A percentile compares a stretch with the other conserved stretches of the same genome.
Evolutionary conservation across 2,329 filamentous ascomycete species (phyloP).

Genomic region (Coniella vitis): DNA sequence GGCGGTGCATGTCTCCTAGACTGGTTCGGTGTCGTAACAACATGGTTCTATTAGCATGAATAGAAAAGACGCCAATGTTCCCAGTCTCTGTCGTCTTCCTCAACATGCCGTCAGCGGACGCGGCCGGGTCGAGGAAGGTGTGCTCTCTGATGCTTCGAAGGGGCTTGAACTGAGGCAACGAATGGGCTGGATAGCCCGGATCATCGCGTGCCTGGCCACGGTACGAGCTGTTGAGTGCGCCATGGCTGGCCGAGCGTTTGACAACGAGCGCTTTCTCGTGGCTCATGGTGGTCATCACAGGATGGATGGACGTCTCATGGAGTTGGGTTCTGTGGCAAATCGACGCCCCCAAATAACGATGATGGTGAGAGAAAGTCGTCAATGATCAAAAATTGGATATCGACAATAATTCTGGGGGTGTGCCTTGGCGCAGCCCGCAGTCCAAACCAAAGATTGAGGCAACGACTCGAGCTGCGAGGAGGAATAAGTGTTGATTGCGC

Average conservation of each 20-base stretch:
- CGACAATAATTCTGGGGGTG: conserved; percentile 2
- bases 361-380: conserved; percentile 5
- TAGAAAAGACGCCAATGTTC: conserved; percentile 55
- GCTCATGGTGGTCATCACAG: conserved; percentile 6
- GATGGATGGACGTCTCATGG: neutral
- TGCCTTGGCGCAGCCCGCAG: conserved; percentile 2
- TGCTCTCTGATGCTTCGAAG: conserved; percentile 38
- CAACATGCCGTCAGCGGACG: conserved; percentile 56
- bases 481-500: conserved; percentile 5
- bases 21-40: conserved; percentile 24
- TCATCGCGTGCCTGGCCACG: conserved; percentile 22
- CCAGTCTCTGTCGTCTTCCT: conserved; percentile 60
- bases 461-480: conserved; percentile 1
- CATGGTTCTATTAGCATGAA: conserved; percentile 46
- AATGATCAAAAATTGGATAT: conserved; percentile 11
- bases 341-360: conserved; percentile 11
- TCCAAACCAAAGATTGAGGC: conserved; percentile 11
- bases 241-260: conserved; percentile 33
- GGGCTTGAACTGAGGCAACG: conserved; percentile 28
- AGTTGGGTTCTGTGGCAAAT: neutral
- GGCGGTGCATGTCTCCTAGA: conserved; percentile 24
- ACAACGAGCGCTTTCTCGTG: conserved; percentile 19
- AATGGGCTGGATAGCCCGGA: conserved; percentile 3
- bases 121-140: conserved; percentile 39
- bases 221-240: conserved; percentile 30